Percentiles rank a stretch among this genome's conserved stretches.
These are phyloP conservation scores for Ophiocordyceps camponoti-saundersi DNA, from an alignment of 2,329 filamentous ascomycete species.

Conservation along the genomic window DNA sequence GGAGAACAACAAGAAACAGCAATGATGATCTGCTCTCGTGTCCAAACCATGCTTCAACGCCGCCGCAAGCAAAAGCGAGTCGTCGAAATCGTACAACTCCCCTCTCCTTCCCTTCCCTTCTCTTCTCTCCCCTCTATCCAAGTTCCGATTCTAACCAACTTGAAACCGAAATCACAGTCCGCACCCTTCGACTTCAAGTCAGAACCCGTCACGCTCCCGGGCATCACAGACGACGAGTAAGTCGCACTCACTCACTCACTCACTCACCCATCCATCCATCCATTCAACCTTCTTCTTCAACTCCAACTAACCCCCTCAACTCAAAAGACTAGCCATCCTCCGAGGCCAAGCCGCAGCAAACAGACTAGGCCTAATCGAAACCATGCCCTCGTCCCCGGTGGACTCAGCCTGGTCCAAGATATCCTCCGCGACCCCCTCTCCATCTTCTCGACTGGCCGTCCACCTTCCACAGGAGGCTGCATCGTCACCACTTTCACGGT, in stretches of 20 bases:
- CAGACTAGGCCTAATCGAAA: slow-evolving; percentile 26
- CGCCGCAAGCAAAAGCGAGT: slow-evolving; percentile 23
- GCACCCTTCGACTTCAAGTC: slow-evolving; percentile 41
- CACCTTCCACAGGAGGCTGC: neutral
- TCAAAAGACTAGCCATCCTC: slow-evolving; percentile 26
- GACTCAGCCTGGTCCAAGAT: slow-evolving; percentile 3
- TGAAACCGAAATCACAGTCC: too few species aligned
- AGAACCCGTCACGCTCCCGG: slow-evolving; percentile 33
- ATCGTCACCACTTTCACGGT: neutral
- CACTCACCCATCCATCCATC: too few species aligned
- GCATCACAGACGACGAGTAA: slow-evolving; percentile 42
- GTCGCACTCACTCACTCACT: slow-evolving; percentile 13
- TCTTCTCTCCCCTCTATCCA: neutral
- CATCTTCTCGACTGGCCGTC: neutral
- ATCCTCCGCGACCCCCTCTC: neutral
- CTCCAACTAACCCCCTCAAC: too few species aligned
- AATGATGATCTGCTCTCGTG: slow-evolving; percentile 21
- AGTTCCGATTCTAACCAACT: too few species aligned
- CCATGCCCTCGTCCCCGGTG: slow-evolving; percentile 9
- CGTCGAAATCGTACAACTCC: slow-evolving; percentile 22
- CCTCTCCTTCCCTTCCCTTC: neutral
- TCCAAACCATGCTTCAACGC: slow-evolving; percentile 24
- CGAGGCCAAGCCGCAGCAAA: slow-evolving; percentile 34
- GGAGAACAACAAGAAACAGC: slow-evolving; percentile 12
- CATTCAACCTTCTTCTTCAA: too few species aligned